Evolutionary conservation across 176 grass and related monocot species (phyloP).

Genomic region (Carex littledalei): DNA sequence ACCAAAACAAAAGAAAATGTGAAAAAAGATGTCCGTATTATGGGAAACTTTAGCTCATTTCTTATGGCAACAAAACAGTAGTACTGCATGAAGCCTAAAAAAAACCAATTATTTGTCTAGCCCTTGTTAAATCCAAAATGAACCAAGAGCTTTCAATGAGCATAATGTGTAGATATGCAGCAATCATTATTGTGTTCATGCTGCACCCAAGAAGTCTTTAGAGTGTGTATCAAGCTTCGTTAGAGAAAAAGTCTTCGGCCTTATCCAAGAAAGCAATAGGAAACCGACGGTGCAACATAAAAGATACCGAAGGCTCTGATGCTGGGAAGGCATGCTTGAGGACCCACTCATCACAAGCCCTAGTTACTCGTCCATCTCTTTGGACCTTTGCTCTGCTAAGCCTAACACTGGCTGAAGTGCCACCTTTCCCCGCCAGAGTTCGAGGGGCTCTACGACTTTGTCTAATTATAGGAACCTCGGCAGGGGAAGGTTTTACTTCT

Average conservation of each 20-base stretch:
- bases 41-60: conserved; percentile 10
- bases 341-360: conserved; percentile 45
- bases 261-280: conserved; percentile 82
- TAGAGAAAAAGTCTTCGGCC: conserved; percentile 82
- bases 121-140: conserved; percentile 8
- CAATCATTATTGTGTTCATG: conserved; percentile 24
- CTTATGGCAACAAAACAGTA: neutral
- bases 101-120: neutral
- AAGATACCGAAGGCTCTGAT: conserved; percentile 50
- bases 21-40: neutral
- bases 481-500: conserved; percentile 44
- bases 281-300: conserved; percentile 84
- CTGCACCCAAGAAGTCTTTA: neutral
- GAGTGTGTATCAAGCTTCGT: conserved; percentile 22
- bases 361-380: conserved; percentile 60
- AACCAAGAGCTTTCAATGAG: neutral
- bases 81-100: neutral
- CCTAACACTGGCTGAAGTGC: conserved; percentile 35
- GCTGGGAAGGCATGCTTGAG: conserved; percentile 52
- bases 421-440: conserved; percentile 41
- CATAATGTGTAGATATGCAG: neutral
- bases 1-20: neutral
- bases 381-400: conserved; percentile 53
- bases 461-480: conserved; percentile 40
- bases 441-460: conserved; percentile 53